Evolutionary conservation across 2,329 filamentous ascomycete species (phyloP).

Genomic region (Mycocentrospora acerina): DNA sequence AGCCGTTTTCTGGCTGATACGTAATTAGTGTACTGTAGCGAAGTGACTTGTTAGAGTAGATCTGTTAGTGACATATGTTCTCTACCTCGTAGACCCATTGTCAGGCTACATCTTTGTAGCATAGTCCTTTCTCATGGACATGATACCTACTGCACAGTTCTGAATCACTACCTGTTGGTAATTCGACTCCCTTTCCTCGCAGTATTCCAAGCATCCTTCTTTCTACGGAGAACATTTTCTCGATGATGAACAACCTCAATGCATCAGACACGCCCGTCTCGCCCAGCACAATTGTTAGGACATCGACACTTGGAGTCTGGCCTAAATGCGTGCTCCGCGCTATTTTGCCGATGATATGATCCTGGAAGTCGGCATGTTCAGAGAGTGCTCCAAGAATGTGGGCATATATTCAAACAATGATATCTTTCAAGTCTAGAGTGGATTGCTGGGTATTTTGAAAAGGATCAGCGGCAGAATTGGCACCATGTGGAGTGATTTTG

Average conservation of each 20-base stretch:
- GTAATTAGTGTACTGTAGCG: no score
- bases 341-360: slow-evolving; percentile 13
- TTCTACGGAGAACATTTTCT: slow-evolving; percentile 15
- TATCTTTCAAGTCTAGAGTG: slow-evolving; percentile 7
- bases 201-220: slow-evolving; percentile 11
- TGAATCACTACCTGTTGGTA: neutral
- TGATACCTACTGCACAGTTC: slow-evolving; percentile 9
- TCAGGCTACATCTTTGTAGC: slow-evolving; percentile 3
- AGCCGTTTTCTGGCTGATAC: no score
- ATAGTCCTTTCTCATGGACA: slow-evolving; percentile 5
- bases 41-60: neutral
- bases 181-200: slow-evolving; percentile 1
- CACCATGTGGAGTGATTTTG: neutral
- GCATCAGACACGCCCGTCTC: slow-evolving; percentile 4
- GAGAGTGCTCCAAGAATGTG: slow-evolving; percentile 17
- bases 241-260: slow-evolving; percentile 5
- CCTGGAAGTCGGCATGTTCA: slow-evolving; percentile 12
- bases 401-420: slow-evolving; percentile 16
- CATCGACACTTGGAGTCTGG: slow-evolving; percentile 8
- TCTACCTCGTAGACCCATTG: no score
- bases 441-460: neutral
- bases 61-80: neutral
- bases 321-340: neutral
- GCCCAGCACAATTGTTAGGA: slow-evolving; percentile 7
- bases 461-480: neutral